Conservation (phyloP, 768 basidiomycete species). For the Dendrothele bispora region DNA sequence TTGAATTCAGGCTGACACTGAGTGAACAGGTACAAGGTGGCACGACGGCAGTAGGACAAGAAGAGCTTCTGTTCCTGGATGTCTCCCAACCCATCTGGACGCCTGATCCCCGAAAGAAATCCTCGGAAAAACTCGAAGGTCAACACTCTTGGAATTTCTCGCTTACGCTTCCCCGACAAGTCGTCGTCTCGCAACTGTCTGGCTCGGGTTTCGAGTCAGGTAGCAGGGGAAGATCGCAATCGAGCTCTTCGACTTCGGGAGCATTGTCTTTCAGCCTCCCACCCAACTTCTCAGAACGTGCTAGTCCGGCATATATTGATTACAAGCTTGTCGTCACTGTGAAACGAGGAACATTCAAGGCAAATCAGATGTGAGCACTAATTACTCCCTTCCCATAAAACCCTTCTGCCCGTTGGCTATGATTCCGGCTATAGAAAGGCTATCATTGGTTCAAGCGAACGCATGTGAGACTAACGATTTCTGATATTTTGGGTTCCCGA, state of each 20-base stretch:
- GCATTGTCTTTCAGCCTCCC: constrained; percentile 45
- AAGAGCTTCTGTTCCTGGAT: constrained; percentile 48
- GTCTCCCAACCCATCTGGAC: constrained; percentile 44
- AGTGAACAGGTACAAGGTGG: constrained; percentile 42
- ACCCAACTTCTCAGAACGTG: constrained; percentile 55
- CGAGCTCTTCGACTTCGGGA: too few relatives aligned
- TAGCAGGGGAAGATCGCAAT: constrained; percentile 32
- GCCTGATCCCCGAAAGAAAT: constrained; percentile 23
- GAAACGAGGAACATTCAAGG: constrained; percentile 45
- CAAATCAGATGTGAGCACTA: constrained; percentile 47
- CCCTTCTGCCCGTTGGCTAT: neutral
- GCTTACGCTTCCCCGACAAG: constrained; percentile 44
- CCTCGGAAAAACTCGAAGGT: constrained; percentile 40
- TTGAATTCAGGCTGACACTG: neutral
- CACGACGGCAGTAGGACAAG: constrained; percentile 55
- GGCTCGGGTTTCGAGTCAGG: too few relatives aligned
- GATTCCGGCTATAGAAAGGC: neutral
- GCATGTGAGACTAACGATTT: too few relatives aligned
- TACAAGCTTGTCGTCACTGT: constrained; percentile 53
- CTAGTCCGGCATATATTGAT: constrained; percentile 55
- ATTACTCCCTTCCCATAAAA: too few relatives aligned
- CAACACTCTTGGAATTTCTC: constrained; percentile 49
- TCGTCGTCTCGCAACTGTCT: constrained; percentile 35
- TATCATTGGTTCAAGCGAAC: too few relatives aligned
- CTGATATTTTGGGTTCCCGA: too few relatives aligned